Base-by-base conservation (phyloP, 148 eudicot genomes). In the Chenopodium formosanum region DNA sequence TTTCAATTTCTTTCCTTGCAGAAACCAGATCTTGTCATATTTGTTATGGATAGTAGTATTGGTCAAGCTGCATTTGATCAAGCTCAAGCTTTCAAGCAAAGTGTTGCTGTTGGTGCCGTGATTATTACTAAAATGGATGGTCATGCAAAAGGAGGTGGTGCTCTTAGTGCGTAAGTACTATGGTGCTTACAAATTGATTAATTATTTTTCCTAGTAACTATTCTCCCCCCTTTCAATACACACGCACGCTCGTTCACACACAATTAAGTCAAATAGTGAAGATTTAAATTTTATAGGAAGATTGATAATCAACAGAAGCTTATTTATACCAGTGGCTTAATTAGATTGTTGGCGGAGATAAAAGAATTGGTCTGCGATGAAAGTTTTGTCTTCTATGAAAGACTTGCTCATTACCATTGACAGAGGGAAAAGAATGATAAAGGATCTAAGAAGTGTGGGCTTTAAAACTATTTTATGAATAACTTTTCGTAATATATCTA, bases 111-210 rank as follows among this genome's bases (percentile, higher is more conserved):
- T 85, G 99, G 99, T 71, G 98, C 99, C 79, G 99, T 96, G 85
- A 96, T 96, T 80, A 84, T 96, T 56, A 96, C 99, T 62, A 96
- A 96, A 84, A 96, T 96, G 99, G 99, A 96, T 87, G 98, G 99
- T 73, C 99, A 94, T 90, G 99, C 97, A 40, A 96, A 96, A 90
- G 99, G 99, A 85, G 99, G 99, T 84, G 98, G 99, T 86, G 95
- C 98, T 81, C 92, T 96, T 84, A 96, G 99, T 89, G 99, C 99
- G 97, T 96, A 90, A 94, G 98, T 94, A 40, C 71, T 29, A 75
- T 74, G 44, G 27, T 69, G 20, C 29, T 68, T 34, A 22, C 58
- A 66, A 78, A 27, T 58, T 50, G 20, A 60, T 76, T 6, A 25
- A 13, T 84, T 48, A 13, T 4, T 48, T 8, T n/a, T 32, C 19